Percentiles rank a stretch among this genome's conserved stretches.
Evolutionary conservation across 768 basidiomycete species (phyloP).

Genomic region (Termitomyces bulborhizus): DNA sequence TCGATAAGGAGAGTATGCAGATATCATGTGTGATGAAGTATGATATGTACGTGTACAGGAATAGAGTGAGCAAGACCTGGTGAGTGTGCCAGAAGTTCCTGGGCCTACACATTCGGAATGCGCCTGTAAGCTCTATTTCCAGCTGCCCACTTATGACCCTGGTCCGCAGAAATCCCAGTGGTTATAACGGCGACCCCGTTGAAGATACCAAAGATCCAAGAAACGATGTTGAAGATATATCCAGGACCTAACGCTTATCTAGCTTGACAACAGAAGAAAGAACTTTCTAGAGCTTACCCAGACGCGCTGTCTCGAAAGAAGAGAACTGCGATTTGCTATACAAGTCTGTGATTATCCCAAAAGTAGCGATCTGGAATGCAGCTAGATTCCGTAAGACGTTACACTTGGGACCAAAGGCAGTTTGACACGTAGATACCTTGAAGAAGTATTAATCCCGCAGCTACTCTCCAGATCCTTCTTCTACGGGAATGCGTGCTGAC

Average conservation of each 20-base stretch:
- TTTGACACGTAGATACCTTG: slow-evolving; percentile 40
- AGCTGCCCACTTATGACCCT: slow-evolving; percentile 68
- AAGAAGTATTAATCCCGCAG: slow-evolving; percentile 56
- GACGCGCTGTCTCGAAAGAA: slow-evolving; percentile 50
- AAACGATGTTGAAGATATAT: slow-evolving; percentile 51
- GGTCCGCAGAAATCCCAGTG: slow-evolving; percentile 58
- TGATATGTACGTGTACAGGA: neutral
- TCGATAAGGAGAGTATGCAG: neutral
- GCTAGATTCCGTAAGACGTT: slow-evolving; percentile 26
- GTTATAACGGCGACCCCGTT: slow-evolving; percentile 47
- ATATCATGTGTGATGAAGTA: neutral
- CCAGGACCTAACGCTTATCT: slow-evolving; percentile 38
- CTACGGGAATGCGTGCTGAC: slow-evolving; percentile 69
- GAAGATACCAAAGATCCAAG: slow-evolving; percentile 55
- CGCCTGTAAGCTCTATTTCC: slow-evolving; percentile 62
- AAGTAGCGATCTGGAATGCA: slow-evolving; percentile 54
- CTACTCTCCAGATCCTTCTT: slow-evolving; percentile 71
- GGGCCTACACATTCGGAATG: slow-evolving; percentile 17
- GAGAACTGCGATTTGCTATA: slow-evolving; percentile 41
- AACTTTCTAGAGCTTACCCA: slow-evolving; percentile 37
- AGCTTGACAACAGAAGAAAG: neutral
- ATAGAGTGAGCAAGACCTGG: neutral
- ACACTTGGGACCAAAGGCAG: neutral
- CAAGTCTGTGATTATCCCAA: slow-evolving; percentile 57
- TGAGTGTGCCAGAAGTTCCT: no score